These are phyloP conservation scores for Dictyostelium discoideum DNA, from an alignment of 78 protist genomes.

Conservation along the genomic window DNA sequence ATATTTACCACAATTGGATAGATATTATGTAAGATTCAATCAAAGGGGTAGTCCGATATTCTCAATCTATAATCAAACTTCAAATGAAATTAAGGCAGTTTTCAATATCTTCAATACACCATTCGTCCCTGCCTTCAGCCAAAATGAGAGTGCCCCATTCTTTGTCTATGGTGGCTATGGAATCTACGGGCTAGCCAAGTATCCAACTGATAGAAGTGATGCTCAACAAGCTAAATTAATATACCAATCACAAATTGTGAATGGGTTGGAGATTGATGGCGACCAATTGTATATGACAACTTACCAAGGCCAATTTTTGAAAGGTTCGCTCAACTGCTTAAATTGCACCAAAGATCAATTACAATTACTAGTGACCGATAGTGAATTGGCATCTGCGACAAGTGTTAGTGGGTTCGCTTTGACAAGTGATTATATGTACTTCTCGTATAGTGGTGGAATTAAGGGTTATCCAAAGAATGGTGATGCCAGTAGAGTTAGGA, in stretches of 20 bases:
- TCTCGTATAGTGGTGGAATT: background rate
- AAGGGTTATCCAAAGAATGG: background rate
- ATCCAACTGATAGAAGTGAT: constrained; percentile 5
- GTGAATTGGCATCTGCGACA: background rate
- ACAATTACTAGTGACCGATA: background rate
- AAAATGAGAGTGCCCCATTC: background rate
- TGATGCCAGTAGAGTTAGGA: background rate
- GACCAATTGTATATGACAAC: background rate
- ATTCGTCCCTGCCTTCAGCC: background rate
- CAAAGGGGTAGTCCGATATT: background rate
- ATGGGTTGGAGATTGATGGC: background rate
- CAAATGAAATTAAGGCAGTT: background rate
- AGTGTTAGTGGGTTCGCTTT: background rate
- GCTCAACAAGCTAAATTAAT: background rate
- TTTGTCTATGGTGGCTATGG: constrained; percentile 3
- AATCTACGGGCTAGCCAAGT: background rate
- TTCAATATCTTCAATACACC: background rate
- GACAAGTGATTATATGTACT: background rate
- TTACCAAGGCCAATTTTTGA: background rate
- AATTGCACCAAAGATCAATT: background rate
- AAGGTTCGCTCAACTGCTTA: background rate
- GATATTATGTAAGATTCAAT: background rate
- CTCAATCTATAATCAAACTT: background rate
- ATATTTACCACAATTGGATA: background rate
- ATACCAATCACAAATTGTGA: background rate